Evolutionary conservation across 2,329 filamentous ascomycete species (phyloP), one percentile per base, ranked within the genome.

Genomic region (Nothophoma quercina): DNA sequence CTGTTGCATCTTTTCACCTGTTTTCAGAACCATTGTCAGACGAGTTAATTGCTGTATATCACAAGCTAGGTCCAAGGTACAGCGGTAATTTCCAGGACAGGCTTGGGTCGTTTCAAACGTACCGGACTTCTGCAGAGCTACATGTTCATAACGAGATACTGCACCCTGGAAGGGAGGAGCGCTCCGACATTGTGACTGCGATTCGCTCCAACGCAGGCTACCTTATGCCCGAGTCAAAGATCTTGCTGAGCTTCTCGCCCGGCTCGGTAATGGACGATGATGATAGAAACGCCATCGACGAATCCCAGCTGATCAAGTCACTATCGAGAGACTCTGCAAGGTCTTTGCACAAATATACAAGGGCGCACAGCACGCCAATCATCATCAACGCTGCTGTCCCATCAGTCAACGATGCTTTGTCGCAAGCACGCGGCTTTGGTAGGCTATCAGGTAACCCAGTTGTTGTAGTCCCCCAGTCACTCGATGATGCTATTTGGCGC

Each of bases 1-100:
- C 93, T 6, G 78, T 99, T 50, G 93, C 92, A 21, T 93, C 90
- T 40, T 92, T 92, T 1, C 90, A 97, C 72, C 79, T 99, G 5
- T 92, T 97, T 57, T 89, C 93, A 51, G 91, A 96, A 53, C 85
- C 88, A 0, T 79, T 97, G 28, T 96, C 91, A 53, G 93, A 98
- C 68, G 95, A 99, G 72, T 84, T 96, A 55, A 81, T 99, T 48
- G 88, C 93, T 10, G 95, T 99, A 0, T 91, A 96, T 66, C 91
- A 89, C 70, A 90, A 93, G 41, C 86, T 99, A 15, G 93, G 95
- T 0, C 89, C 92, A 19, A 86, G 91, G 39, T 99, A 99, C 64
- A 88, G 91, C 68, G 95, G 95, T 13, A 99, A 99, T 70, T 96
- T 96, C 64, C 95, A 99, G 75, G 95, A 99, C 69, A 95, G 91